phyloP scores from a whole-genome alignment of 306 rosid species.

The Vicia villosa region DNA sequence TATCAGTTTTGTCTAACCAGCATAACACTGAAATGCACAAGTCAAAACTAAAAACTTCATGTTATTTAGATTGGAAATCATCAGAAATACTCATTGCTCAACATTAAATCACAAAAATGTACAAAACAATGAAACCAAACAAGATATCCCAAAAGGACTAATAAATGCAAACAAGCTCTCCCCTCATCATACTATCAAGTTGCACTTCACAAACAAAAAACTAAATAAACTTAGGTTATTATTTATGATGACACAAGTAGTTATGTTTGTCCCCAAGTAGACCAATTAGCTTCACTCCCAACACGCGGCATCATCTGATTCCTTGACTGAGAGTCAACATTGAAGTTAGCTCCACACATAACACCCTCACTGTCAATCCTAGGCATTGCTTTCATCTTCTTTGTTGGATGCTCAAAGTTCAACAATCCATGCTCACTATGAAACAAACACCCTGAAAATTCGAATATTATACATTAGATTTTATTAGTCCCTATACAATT shows the following conservation, averaged over 20 bases:
- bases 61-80: slow-evolving; percentile 11
- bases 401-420: slow-evolving; percentile 87
- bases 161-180: background rate
- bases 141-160: slow-evolving; percentile 10
- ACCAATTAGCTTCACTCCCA: slow-evolving; percentile 97
- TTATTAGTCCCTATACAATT: background rate
- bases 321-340: slow-evolving; percentile 76
- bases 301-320: slow-evolving; percentile 82
- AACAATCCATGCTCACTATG: slow-evolving; percentile 75
- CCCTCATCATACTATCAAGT: slow-evolving; percentile 5
- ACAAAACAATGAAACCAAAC: slow-evolving; percentile 19
- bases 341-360: slow-evolving; percentile 93
- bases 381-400: slow-evolving; percentile 94
- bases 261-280: slow-evolving; percentile 54
- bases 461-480: background rate
- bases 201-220: no score
- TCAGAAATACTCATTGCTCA: slow-evolving; percentile 7
- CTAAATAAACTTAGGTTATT: slow-evolving; percentile 4
- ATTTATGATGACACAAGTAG: background rate
- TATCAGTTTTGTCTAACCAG: no score
- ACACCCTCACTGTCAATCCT: slow-evolving; percentile 90
- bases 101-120: slow-evolving; percentile 26
- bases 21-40: background rate
- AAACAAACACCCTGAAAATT: slow-evolving; percentile 91
- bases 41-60: background rate